These are phyloP conservation scores for Saxispiralis lemnorum DNA, from an alignment of 495 filamentous ascomycete genomes.

Conservation along the genomic window DNA sequence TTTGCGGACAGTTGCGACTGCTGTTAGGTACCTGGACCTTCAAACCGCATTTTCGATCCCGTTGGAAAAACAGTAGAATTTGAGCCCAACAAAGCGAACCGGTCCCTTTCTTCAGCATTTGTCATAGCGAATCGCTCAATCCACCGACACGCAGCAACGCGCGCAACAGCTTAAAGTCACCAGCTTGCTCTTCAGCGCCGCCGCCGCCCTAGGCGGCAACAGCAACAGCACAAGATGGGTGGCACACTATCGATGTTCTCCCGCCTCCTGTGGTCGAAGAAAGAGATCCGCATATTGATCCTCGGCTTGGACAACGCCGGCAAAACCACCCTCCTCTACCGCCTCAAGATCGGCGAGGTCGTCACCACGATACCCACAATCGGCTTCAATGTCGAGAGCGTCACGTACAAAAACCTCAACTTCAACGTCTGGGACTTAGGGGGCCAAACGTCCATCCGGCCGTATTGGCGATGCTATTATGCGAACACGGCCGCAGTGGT, in stretches of 20 bases:
- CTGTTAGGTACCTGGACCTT: too few species aligned
- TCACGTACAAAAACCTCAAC: constrained; percentile 91
- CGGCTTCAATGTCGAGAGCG: constrained; percentile 96
- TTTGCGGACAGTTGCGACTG: too few species aligned
- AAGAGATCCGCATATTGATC: constrained; percentile 93
- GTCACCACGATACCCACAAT: constrained; percentile 98
- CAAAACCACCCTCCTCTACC: constrained; percentile 91
- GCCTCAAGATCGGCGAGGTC: constrained; percentile 91
- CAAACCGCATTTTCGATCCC: too few species aligned
- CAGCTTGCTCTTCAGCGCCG: not conserved
- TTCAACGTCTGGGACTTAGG: constrained; percentile 97
- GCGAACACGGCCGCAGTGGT: constrained; percentile 98
- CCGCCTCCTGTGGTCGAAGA: constrained; percentile 68
- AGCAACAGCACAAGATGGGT: constrained; percentile 10
- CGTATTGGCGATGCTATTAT: constrained; percentile 99
- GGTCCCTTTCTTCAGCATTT: too few species aligned
- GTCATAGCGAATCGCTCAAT: too few species aligned
- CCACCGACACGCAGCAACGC: too few species aligned
- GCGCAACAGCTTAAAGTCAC: not conserved
- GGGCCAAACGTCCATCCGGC: constrained; percentile 89
- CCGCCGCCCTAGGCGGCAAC: not conserved
- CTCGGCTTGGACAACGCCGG: constrained; percentile 94
- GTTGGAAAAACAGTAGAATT: too few species aligned
- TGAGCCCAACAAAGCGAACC: too few species aligned
- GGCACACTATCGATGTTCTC: constrained; percentile 33